These are phyloP conservation scores for Phlebopus sp. DNA, from an alignment of 1,284 basidiomycete species.

Conservation along the genomic window DNA sequence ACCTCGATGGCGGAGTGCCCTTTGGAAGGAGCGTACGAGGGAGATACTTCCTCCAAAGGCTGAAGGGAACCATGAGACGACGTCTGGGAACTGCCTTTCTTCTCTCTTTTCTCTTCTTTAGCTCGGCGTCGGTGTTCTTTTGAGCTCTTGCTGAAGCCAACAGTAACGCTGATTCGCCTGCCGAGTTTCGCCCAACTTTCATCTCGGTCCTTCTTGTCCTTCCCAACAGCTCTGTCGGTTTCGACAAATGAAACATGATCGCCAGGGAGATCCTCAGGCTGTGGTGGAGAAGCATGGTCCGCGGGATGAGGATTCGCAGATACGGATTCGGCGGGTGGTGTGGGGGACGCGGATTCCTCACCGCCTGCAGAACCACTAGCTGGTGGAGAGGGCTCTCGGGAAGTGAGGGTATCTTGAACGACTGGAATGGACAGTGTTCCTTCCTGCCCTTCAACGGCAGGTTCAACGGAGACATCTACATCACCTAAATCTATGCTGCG, in stretches of 20 bases:
- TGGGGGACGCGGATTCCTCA: constrained; percentile 12
- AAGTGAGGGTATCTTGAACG: constrained; percentile 7
- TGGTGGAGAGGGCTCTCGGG: constrained; percentile 9
- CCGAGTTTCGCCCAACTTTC: constrained; percentile 58
- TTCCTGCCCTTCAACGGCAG: constrained; percentile 9
- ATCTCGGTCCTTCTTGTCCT: constrained; percentile 40
- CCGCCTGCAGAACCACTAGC: constrained; percentile 5
- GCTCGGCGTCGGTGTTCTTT: constrained; percentile 12
- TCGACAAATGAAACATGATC: constrained; percentile 23
- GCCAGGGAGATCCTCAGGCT: constrained; percentile 5
- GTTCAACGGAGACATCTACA: constrained; percentile 20
- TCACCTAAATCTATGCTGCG: constrained; percentile 44
- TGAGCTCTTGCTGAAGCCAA: constrained; percentile 38
- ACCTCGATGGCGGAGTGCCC: constrained; percentile 3
- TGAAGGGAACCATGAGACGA: neutral
- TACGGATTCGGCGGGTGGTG: constrained; percentile 4
- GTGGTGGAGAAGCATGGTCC: constrained; percentile 5
- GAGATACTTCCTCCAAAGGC: constrained; percentile 13
- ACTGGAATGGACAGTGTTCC: neutral
- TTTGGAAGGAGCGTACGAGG: neutral
- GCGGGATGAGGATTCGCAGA: neutral
- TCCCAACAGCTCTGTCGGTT: constrained; percentile 21
- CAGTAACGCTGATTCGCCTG: constrained; percentile 55
- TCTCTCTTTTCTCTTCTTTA: constrained; percentile 31
- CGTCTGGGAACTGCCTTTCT: constrained; percentile 5